Base-by-base conservation (phyloP, 257 asterid genomes). In the Primulina eburnea region DNA sequence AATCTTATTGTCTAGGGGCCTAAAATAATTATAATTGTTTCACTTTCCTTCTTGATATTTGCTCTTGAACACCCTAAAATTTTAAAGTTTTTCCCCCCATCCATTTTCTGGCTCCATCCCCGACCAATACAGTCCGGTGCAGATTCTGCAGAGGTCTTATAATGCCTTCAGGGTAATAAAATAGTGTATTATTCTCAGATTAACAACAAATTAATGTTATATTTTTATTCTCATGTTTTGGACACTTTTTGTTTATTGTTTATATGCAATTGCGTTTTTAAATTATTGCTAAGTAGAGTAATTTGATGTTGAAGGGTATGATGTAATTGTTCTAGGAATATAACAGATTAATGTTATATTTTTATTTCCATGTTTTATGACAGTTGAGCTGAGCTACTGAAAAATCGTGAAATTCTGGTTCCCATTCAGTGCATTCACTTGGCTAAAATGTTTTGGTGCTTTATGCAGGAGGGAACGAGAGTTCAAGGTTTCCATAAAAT, bases 381-480 rank as follows among this genome's bases (percentile, higher is more conserved):
- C 20, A 43, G 3, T 17, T 9, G 10, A 57, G 12, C 30, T 10
- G 10, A 12, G 63, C 6, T 52, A 37, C 18, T 3, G 0, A 26
- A 11, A 26, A 29, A 0, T 29, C 4, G 9, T 40, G 29, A 29
- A 43, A 37, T 47, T 12, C 18, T 47, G 55, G 55, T 12, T 47
- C 55, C 55, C 55, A 47, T 4, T 34, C 38, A 34, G 38, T 34
- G 38, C 38, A 34, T 34, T 14, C 55, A 4, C 64, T 60, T 30
- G 7, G 43, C 32, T 37, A 12, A 12, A 53, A 50, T 61, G 29
- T 56, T 62, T 59, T 33, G 26, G 2, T 73, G 29, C 29, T 72
- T 74, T 43, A 18, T 73, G 60, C 87, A 92, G 97, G 86, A 82
- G 75, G 60, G 94, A 90, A 8, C 69, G 87, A 0, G 83, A 84